These are phyloP conservation scores for Dactylorhiza incarnata DNA, from an alignment of 106 monocot species.

Conservation along the genomic window DNA sequence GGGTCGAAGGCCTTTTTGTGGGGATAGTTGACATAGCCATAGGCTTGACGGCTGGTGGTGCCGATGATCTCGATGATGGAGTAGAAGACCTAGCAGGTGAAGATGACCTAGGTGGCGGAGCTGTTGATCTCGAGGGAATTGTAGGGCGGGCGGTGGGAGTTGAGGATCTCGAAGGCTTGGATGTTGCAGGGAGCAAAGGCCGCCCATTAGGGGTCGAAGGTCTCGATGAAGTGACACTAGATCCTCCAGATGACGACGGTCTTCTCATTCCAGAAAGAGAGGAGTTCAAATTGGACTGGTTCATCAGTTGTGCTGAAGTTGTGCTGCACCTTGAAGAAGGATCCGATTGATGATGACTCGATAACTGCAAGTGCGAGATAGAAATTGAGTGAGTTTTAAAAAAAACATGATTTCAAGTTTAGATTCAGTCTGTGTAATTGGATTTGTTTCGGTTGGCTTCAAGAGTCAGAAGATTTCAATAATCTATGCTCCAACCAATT, in stretches of 20 bases:
- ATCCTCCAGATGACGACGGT: constrained; percentile 51
- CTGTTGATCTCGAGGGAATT: constrained; percentile 32
- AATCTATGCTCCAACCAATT: no score
- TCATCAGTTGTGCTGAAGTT: constrained; percentile 22
- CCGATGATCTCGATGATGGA: constrained; percentile 34
- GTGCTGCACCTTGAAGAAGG: constrained; percentile 22
- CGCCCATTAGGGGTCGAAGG: constrained; percentile 50
- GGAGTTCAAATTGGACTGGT: constrained; percentile 31
- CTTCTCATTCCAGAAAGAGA: constrained; percentile 24
- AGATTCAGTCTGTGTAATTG: no score
- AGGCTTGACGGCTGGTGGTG: constrained; percentile 27
- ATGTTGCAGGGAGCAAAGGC: constrained; percentile 18
- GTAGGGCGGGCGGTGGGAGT: constrained; percentile 58
- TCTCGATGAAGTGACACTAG: constrained; percentile 30
- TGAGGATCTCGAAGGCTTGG: constrained; percentile 44
- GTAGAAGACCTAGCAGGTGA: constrained; percentile 56
- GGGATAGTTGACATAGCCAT: constrained; percentile 38
- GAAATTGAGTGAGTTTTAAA: not conserved
- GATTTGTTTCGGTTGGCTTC: no score
- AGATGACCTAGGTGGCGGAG: constrained; percentile 38
- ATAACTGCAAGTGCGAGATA: constrained; percentile 35
- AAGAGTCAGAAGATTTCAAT: no score
- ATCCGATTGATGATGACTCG: constrained; percentile 41
- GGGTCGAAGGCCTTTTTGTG: constrained; percentile 47
- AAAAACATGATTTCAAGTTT: not conserved